phyloP scores from a whole-genome alignment of 2,329 filamentous ascomycete genomes.

The Pseudocercospora cruenta region DNA sequence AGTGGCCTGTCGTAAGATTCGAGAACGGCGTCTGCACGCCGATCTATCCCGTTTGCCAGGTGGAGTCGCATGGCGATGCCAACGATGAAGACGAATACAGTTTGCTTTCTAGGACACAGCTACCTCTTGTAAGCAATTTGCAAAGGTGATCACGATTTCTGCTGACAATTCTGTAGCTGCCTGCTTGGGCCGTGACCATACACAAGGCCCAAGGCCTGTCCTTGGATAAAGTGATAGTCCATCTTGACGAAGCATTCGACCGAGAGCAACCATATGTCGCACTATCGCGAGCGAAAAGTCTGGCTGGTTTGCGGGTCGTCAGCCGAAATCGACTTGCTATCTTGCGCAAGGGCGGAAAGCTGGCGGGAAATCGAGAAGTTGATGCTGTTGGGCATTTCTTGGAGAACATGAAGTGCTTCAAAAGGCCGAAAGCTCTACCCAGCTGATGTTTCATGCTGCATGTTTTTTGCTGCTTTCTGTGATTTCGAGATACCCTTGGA shows the following conservation, averaged over 20 bases:
- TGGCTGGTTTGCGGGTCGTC: conserved; percentile 33
- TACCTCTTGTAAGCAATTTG: conserved; percentile 54
- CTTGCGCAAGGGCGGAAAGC: conserved; percentile 60
- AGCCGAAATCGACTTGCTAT: not conserved
- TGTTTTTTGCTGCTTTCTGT: conserved; percentile 3
- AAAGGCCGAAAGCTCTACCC: not conserved
- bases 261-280: conserved; percentile 66
- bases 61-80: conserved; percentile 48
- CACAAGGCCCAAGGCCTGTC: conserved; percentile 68
- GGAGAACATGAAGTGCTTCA: not conserved
- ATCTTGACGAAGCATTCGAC: conserved; percentile 58
- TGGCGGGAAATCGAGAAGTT: conserved; percentile 60
- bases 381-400: conserved; percentile 40
- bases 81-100: conserved; percentile 49
- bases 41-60: conserved; percentile 56
- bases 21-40: conserved; percentile 51
- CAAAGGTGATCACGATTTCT: too few species aligned
- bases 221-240: conserved; percentile 60
- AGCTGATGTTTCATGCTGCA: not conserved
- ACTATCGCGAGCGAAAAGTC: conserved; percentile 57
- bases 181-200: conserved; percentile 66
- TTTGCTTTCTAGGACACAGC: conserved; percentile 59
- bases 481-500: not conserved
- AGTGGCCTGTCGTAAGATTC: conserved; percentile 56
- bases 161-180: conserved; percentile 42